A percentile compares a stretch with the other conserved stretches of the same genome.
Evolutionary conservation across 2,329 filamentous ascomycete genomes (phyloP).

Genomic region (Ascochyta viciae-villosae): DNA sequence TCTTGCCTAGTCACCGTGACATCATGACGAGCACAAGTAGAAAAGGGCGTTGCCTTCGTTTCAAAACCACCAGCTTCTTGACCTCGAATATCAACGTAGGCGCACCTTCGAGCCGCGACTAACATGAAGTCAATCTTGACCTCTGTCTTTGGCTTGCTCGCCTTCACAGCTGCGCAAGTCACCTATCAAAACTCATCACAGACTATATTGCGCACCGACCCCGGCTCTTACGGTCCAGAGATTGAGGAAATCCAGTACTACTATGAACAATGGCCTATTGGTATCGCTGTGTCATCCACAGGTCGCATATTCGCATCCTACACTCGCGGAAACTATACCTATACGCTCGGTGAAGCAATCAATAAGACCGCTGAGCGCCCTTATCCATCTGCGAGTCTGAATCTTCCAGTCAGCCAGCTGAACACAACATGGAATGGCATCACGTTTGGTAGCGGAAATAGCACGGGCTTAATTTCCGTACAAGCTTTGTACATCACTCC

Average conservation of each 20-base stretch:
- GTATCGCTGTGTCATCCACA: conserved; percentile 58
- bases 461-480: conserved; percentile 55
- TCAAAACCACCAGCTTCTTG: not conserved
- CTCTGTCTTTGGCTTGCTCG: not conserved
- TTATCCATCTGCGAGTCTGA: conserved; percentile 53
- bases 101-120: too few relatives aligned
- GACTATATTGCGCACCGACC: conserved; percentile 53
- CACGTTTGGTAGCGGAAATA: conserved; percentile 55
- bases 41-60: not conserved
- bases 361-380: conserved; percentile 57
- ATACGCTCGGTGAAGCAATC: conserved; percentile 57
- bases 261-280: conserved; percentile 57
- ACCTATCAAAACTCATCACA: conserved; percentile 30
- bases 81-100: not conserved
- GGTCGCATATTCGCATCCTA: conserved; percentile 61
- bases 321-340: conserved; percentile 55
- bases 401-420: conserved; percentile 56
- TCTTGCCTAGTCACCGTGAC: not conserved
- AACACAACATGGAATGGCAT: conserved; percentile 52
- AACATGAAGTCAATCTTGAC: conserved; percentile 4
- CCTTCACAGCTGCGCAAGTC: conserved; percentile 7
- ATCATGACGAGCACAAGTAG: not conserved
- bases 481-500: conserved; percentile 60
- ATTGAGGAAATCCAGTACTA: conserved; percentile 58
- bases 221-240: conserved; percentile 56